Evolutionary conservation across 352 stramenopile genomes (phyloP).

Genomic region (Phytophthora tubulina): DNA sequence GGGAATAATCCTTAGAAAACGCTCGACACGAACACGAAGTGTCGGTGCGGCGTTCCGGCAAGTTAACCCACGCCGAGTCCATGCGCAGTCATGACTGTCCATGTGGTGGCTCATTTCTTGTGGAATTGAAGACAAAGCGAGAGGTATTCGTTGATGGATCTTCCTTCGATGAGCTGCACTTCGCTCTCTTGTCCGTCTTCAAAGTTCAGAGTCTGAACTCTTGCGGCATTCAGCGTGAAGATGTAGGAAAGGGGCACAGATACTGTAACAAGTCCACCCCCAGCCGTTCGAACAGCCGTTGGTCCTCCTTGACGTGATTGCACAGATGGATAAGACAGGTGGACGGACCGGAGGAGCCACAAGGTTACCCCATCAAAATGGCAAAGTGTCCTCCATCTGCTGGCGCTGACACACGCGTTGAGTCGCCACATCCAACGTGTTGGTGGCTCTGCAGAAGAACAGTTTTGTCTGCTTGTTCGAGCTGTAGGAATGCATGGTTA

Average conservation of each 20-base stretch:
- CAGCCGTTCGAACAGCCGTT: slow-evolving; percentile 16
- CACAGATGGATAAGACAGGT: slow-evolving; percentile 26
- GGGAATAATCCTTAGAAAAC: slow-evolving; percentile 23
- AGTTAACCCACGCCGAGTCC: slow-evolving; percentile 29
- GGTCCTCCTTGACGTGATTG: slow-evolving; percentile 13
- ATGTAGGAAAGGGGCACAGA: slow-evolving; percentile 5
- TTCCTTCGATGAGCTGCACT: slow-evolving; percentile 14
- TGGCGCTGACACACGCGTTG: slow-evolving; percentile 4
- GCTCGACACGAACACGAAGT: slow-evolving; percentile 8
- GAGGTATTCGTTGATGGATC: slow-evolving; percentile 19
- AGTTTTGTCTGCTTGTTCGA: slow-evolving; percentile 6
- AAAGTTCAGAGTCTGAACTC: slow-evolving; percentile 8
- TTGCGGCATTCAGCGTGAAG: slow-evolving; percentile 3
- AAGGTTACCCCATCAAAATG: slow-evolving; percentile 18
- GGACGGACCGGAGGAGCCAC: slow-evolving; percentile 16
- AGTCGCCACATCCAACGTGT: neutral
- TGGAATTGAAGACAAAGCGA: slow-evolving; percentile 1
- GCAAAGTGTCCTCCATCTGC: slow-evolving; percentile 28
- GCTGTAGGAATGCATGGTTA: neutral
- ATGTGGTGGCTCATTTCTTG: slow-evolving; percentile 32
- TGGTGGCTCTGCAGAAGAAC: too few relatives aligned
- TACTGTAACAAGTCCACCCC: slow-evolving; percentile 5
- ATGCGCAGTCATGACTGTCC: slow-evolving; percentile 32
- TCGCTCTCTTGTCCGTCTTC: neutral
- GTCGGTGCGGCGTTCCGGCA: slow-evolving; percentile 1